phyloP scores from a whole-genome alignment of 1,284 basidiomycete species.

The Athelia sp. region DNA sequence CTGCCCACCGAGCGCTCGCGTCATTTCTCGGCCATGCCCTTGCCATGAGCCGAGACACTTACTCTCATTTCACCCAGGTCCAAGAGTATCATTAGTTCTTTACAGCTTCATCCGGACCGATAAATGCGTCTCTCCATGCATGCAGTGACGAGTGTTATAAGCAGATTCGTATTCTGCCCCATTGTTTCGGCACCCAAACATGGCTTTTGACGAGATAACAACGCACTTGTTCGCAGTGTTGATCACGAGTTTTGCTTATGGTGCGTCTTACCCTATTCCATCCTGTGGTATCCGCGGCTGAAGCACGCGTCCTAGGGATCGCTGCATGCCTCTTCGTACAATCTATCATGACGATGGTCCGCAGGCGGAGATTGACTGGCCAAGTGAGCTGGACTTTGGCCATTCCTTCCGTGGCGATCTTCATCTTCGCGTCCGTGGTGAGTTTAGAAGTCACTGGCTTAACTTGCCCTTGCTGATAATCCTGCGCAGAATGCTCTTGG shows the following conservation, averaged over 20 bases:
- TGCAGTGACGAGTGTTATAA: no score
- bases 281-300: neutral
- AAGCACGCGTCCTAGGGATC: neutral
- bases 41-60: no score
- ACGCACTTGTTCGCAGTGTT: neutral
- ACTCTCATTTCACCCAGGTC: no score
- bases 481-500: neutral
- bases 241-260: neutral
- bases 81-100: no score
- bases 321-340: neutral
- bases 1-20: no score
- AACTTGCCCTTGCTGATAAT: neutral
- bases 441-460: neutral
- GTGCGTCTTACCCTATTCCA: neutral
- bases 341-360: neutral
- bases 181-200: no score
- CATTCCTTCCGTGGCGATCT: neutral
- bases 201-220: neutral
- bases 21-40: no score
- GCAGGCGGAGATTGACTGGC: neutral
- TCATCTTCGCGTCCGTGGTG: neutral
- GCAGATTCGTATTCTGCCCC: no score
- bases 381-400: neutral
- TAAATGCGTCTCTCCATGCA: no score
- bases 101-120: no score